These are phyloP conservation scores for Geranium brycei DNA, from an alignment of 345 rosid genomes.

Conservation along the genomic window DNA sequence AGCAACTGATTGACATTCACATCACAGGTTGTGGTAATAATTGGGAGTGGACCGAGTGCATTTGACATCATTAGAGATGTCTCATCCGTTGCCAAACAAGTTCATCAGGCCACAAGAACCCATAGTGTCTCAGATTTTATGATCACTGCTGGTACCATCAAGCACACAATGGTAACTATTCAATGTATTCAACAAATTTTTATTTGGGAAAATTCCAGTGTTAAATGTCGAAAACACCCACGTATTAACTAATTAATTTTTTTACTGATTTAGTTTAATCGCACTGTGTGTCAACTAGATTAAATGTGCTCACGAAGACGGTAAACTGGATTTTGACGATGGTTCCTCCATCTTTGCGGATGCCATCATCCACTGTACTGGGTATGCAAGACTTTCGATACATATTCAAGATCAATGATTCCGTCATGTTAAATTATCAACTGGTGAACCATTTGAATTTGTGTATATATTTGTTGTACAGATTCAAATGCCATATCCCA, in stretches of 20 bases:
- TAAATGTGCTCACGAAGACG: neutral
- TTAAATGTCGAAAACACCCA: no score
- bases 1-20: no score
- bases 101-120: neutral
- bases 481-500: conserved; percentile 9
- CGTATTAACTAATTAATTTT: no score
- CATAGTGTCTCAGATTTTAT: neutral
- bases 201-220: no score
- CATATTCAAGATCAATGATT: no score
- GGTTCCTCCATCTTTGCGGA: neutral
- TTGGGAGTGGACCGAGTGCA: conserved; percentile 8
- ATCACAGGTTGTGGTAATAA: neutral
- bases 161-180: neutral
- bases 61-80: conserved; percentile 1
- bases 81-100: neutral
- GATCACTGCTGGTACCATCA: no score
- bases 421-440: no score
- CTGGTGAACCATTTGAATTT: neutral
- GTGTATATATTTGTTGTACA: neutral
- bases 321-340: neutral
- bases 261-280: neutral
- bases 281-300: neutral
- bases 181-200: no score
- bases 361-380: neutral
- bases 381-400: neutral